Percentiles rank a stretch among this genome's conserved stretches.
Evolutionary conservation across 768 basidiomycete genomes (phyloP).

Genomic region (Tephrocybe sp.): DNA sequence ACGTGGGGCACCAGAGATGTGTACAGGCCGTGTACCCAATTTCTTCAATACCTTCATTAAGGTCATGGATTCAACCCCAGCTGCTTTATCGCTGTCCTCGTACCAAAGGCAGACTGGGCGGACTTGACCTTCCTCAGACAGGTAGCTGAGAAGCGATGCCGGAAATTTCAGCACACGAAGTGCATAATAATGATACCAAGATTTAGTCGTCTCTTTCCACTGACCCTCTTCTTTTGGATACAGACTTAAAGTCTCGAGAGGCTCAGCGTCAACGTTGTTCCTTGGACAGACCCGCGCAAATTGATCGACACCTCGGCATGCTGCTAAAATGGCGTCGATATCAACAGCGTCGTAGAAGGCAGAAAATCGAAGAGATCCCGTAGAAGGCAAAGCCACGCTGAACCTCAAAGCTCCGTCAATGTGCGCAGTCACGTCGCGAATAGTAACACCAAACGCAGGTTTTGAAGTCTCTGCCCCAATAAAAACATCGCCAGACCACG

Average conservation of each 20-base stretch:
- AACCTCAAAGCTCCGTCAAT: conserved; percentile 43
- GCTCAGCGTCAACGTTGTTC: conserved; percentile 34
- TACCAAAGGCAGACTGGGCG: conserved; percentile 51
- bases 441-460: conserved; percentile 44
- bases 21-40: conserved; percentile 37
- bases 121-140: conserved; percentile 27
- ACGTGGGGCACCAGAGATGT: conserved; percentile 34
- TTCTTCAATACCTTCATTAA: conserved; percentile 44
- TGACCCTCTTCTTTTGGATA: conserved; percentile 29
- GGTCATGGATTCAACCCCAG: conserved; percentile 39
- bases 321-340: conserved; percentile 42
- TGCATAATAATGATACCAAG: conserved; percentile 33
- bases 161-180: conserved; percentile 49
- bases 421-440: conserved; percentile 44
- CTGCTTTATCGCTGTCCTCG: conserved; percentile 26
- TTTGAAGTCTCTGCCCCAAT: conserved; percentile 37
- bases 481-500: conserved; percentile 59
- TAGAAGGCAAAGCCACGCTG: conserved; percentile 41
- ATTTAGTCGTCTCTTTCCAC: conserved; percentile 23
- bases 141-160: conserved; percentile 40
- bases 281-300: conserved; percentile 46
- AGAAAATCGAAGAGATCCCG: conserved; percentile 41
- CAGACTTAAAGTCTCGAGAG: conserved; percentile 37
- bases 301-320: conserved; percentile 50
- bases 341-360: conserved; percentile 50